Conservation (phyloP, 345 rosid species). For the Lepidium sativum region DNA sequence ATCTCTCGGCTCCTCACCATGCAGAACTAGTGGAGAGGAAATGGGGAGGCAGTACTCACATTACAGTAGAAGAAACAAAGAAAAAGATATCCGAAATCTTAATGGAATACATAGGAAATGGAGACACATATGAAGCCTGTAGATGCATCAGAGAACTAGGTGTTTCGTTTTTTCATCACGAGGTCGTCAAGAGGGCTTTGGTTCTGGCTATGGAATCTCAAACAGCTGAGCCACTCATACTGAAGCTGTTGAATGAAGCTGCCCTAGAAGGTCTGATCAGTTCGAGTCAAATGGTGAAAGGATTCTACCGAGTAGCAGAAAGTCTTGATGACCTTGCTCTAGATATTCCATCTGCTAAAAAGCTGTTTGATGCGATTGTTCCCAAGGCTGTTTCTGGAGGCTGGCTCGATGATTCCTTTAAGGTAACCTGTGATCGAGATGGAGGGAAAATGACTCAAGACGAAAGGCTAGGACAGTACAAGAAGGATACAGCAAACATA, state of each 20-base stretch:
- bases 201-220: slow-evolving; percentile 79
- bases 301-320: slow-evolving; percentile 75
- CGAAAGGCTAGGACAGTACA: slow-evolving; percentile 50
- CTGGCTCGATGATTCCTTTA: slow-evolving; percentile 75
- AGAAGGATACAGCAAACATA: slow-evolving; percentile 66
- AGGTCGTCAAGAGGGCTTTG: slow-evolving; percentile 96
- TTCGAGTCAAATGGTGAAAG: slow-evolving; percentile 92
- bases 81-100: slow-evolving; percentile 71
- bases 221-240: slow-evolving; percentile 51
- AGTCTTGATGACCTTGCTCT: slow-evolving; percentile 95
- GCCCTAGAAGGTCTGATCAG: slow-evolving; percentile 92
- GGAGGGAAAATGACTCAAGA: slow-evolving; percentile 38
- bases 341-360: slow-evolving; percentile 81
- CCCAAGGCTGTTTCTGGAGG: slow-evolving; percentile 75
- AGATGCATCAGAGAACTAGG: slow-evolving; percentile 90
- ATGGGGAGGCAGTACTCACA: slow-evolving; percentile 97
- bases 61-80: slow-evolving; percentile 92
- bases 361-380: slow-evolving; percentile 49
- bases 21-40: slow-evolving; percentile 95
- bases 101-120: slow-evolving; percentile 78
- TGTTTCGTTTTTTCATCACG: slow-evolving; percentile 91
- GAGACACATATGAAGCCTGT: slow-evolving; percentile 89
- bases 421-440: slow-evolving; percentile 33
- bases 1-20: slow-evolving; percentile 99
- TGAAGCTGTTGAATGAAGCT: slow-evolving; percentile 79